Evolutionary conservation across 805 yeast species (phyloP), one percentile per base, ranked within the genome.

Genomic region (Wickerhamiella sergipiensis): DNA sequence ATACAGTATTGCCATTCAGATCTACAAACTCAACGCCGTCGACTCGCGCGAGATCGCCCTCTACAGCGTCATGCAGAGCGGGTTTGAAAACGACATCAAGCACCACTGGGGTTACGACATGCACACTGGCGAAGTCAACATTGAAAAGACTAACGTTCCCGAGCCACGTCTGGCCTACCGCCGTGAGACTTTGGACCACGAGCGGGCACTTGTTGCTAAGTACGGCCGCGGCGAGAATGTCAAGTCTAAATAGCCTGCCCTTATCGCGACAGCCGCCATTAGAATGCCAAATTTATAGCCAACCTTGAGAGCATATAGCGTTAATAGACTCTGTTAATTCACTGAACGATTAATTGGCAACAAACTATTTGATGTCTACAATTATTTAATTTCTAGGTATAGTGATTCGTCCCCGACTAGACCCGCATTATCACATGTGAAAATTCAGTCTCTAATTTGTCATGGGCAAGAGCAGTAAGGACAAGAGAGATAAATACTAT

Each of bases 21-120:
- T 92, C 58, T 92, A 89, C 73, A 88, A 92, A 64, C 74, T 92
- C 43, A 86, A 95, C 0, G 80, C 87, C 55, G 97, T 90, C 31
- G 98, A 92, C 67, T 87, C 92, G 94, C 89, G 97, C 64, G 99
- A 92, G 65, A 72, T 92, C 59, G 98, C 99, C 0, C 76, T 80
- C 56, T 89, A 90, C 67, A 89, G 97, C 0, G 97, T 92, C 2
- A 66, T 75, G 53, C 97, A 90, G 73, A 82, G 94, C 62, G 99
- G 99, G 0, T 92, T 89, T 78, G 99, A 92, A 67, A 76, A 80
- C 54, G 74, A 74, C 48, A 75, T 92, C 60, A 92, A 92, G 67
- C 77, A 75, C 60, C 97, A 90, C 64, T 92, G 99, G 98, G 97
- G 97, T 39, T 74, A 78, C 52, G 65, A 78, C 53, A 69, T 67